phyloP scores from a whole-genome alignment of 2,329 filamentous ascomycete species.

The Daldinia sp. region DNA sequence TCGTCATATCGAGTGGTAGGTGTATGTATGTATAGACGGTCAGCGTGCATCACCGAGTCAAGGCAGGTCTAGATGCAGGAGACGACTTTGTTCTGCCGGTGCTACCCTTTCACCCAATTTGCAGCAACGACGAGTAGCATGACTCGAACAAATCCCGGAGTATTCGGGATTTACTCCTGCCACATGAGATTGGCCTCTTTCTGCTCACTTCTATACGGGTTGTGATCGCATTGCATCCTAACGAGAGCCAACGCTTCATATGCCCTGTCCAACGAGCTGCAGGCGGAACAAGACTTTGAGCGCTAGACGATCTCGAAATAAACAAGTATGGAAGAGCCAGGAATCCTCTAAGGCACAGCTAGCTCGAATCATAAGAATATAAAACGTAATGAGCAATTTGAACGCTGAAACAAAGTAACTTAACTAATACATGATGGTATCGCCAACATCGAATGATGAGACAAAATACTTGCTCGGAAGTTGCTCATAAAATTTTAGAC shows the following conservation, averaged over 20 bases:
- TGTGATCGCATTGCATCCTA: constrained; percentile 28
- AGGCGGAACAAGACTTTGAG: constrained; percentile 30
- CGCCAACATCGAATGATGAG: not conserved
- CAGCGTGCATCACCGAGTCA: constrained; percentile 30
- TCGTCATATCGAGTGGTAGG: constrained; percentile 25
- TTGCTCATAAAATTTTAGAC: constrained; percentile 7
- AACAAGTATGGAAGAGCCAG: constrained; percentile 24
- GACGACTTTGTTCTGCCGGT: constrained; percentile 24
- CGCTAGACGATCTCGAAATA: constrained; percentile 26
- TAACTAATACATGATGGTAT: constrained; percentile 26
- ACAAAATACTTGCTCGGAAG: not conserved
- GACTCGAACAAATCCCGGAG: constrained; percentile 40
- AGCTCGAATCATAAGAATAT: constrained; percentile 27
- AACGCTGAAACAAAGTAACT: constrained; percentile 35
- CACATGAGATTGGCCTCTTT: constrained; percentile 17
- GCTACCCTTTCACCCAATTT: constrained; percentile 24
- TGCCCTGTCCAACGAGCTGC: constrained; percentile 15
- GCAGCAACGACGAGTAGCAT: constrained; percentile 31
- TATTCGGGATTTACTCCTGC: constrained; percentile 35
- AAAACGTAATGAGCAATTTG: constrained; percentile 20
- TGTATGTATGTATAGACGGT: constrained; percentile 4
- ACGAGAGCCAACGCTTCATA: constrained; percentile 25
- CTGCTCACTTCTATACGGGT: constrained; percentile 22
- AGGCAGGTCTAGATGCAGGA: constrained; percentile 36
- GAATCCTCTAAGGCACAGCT: constrained; percentile 23